phyloP scores from a whole-genome alignment of 352 stramenopile genomes.

The Thraustotheca clavata region DNA sequence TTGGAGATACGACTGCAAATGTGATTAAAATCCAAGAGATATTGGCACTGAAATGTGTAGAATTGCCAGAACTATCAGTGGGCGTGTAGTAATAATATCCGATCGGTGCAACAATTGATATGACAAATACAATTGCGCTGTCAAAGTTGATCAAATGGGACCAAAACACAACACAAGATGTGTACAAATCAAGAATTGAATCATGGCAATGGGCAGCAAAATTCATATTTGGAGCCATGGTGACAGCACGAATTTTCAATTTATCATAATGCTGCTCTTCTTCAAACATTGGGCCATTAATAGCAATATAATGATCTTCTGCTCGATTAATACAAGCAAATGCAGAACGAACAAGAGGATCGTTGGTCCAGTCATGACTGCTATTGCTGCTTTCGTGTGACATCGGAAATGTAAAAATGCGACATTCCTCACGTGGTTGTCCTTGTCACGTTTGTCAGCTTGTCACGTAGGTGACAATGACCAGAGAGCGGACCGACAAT shows the following conservation, averaged over 20 bases:
- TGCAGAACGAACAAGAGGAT: not conserved
- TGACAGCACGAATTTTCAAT: too few relatives aligned
- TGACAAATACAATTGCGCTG: constrained; percentile 56
- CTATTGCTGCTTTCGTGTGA: not conserved
- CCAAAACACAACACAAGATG: constrained; percentile 59
- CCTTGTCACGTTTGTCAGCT: too few relatives aligned
- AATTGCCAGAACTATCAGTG: constrained; percentile 23
- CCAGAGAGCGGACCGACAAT: too few relatives aligned
- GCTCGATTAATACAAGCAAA: not conserved
- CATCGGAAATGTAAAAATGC: too few relatives aligned
- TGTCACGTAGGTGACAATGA: too few relatives aligned
- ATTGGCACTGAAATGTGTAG: constrained; percentile 48
- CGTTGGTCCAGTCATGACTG: constrained; percentile 4
- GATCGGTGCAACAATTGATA: constrained; percentile 44
- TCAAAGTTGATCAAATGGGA: constrained; percentile 73
- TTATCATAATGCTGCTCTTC: too few relatives aligned
- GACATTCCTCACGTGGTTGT: too few relatives aligned
- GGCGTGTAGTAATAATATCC: constrained; percentile 46
- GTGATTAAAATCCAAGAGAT: constrained; percentile 75
- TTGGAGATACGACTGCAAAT: constrained; percentile 70
- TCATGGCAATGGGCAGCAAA: constrained; percentile 28
- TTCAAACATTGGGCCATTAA: not conserved
- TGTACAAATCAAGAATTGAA: constrained; percentile 66
- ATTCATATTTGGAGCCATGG: not conserved
- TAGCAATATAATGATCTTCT: not conserved